A percentile compares a stretch with the other conserved stretches of the same genome.
phyloP scores from a whole-genome alignment of 1,284 basidiomycete genomes.

The Fomes fomentarius region DNA sequence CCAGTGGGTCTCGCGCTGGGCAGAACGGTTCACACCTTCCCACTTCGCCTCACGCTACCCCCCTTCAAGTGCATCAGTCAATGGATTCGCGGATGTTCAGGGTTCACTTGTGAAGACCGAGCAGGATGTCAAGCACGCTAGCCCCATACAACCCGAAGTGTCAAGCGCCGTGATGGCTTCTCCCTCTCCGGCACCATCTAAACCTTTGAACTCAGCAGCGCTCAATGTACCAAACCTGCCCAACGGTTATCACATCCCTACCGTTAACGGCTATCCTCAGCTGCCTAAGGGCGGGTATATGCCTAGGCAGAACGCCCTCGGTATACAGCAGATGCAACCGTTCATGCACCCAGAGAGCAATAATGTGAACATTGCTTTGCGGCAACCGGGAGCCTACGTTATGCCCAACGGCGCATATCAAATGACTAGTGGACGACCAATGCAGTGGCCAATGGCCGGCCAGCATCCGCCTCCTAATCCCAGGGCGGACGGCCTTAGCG shows the following conservation, averaged over 20 bases:
- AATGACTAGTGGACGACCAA: constrained; percentile 42
- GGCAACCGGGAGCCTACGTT: constrained; percentile 36
- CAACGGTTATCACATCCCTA: constrained; percentile 49
- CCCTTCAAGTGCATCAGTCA: constrained; percentile 34
- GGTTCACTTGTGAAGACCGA: constrained; percentile 23
- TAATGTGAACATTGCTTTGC: constrained; percentile 33
- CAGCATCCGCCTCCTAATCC: constrained; percentile 24
- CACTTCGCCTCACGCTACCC: constrained; percentile 39
- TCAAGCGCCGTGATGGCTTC: constrained; percentile 22
- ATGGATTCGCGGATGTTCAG: constrained; percentile 24
- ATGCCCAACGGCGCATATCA: constrained; percentile 43
- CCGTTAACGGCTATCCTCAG: constrained; percentile 43
- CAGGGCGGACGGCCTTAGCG: constrained; percentile 34
- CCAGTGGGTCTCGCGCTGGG: constrained; percentile 48
- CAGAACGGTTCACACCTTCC: constrained; percentile 18
- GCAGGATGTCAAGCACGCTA: constrained; percentile 24
- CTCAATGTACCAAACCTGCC: constrained; percentile 34
- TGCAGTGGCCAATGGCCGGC: constrained; percentile 42
- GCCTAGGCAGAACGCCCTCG: constrained; percentile 41
- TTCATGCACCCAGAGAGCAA: constrained; percentile 41
- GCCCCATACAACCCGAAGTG: constrained; percentile 21
- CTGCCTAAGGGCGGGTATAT: constrained; percentile 38
- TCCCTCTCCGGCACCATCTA: constrained; percentile 41
- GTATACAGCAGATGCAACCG: constrained; percentile 56
- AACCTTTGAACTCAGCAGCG: constrained; percentile 45